Base-by-base conservation (phyloP, 2,329 filamentous ascomycete species). In the Epichloe coenophiala region DNA sequence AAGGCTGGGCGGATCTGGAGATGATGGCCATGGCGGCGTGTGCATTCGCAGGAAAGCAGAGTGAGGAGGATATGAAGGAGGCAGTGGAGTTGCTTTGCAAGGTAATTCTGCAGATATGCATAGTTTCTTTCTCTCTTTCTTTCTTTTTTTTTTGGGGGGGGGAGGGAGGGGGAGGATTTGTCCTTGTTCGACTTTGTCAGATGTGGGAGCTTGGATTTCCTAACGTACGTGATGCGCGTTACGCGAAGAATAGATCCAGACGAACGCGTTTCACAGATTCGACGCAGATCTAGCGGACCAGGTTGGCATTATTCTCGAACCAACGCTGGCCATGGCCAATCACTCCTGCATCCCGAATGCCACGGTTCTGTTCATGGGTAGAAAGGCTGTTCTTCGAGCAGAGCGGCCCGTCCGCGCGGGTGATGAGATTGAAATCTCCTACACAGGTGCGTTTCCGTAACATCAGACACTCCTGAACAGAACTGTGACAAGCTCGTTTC, bases 301-400 rank as follows among this genome's bases (percentile, higher is more conserved):
- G 50, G 68, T 72, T 1, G 78, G 77, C 23, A 66, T 80, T 33
- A 82, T 78, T 54, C 64, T 83, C 38, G 75, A 81, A 54, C 69
- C 75, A 1, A 70, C 62, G 3, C 65, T 81, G 41, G 75, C 78
- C 52, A 79, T 81, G 72, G 71, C 72, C 21, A 83, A 84, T 55
- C 80, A 84, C 59, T 79, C 78, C 0, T 84, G 80, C 55, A 60
- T 73, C 2, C 80, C 80, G 3, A 83, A 81, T 55, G 77, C 79
- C 1, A 67, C 73, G 45, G 74, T 83, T 15, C 70, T 74, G 42
- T 81, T 82, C 48, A 57, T 71, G 39, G 74, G 74, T 4, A 69
- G 78, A 5, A 68, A 63, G 4, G 73, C 77, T 3, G 63, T 74
- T 3, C 62, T 84, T 13, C 68, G 73, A 38, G 75, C 79, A 2